Base-by-base conservation (phyloP, 805 yeast species). In the Naumovozyma castellii region DNA sequence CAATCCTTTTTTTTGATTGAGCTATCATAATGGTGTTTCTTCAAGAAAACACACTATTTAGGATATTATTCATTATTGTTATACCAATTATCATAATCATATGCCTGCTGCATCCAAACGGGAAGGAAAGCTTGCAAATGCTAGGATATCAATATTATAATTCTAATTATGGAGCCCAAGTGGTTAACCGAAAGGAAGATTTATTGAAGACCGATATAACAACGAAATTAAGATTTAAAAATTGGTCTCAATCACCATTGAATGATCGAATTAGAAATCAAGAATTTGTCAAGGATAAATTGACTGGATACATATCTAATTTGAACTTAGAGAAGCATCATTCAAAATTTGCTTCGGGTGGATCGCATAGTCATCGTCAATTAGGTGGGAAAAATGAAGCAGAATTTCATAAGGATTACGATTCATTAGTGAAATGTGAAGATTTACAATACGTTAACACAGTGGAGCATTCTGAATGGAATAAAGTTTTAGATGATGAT, bases 361-460 rank as follows among this genome's bases (percentile, higher is more conserved):
- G 34, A n/a, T 29, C 10, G 15, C 18, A 19, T 5, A 10, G 10
- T 10, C 22, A 18, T 18, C 13, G 10, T 17, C 27, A 22, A 6
- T 22, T 22, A 10, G 18, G 6, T 13, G n/a, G 9, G 31, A 10
- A 38, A 18, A 16, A 17, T 15, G 37, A 18, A 19, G 14, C 18
- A 8, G 25, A 22, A 17, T 34, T 35, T 20, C 35, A 39, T 18
- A 20, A 13, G 12, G 25, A 20, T 18, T 43, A 36, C 31, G 34
- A 35, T 27, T 14, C 35, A 10, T 14, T 39, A 22, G 42, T 44
- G 2, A 33, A 41, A 2, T 48, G 54, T 37, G 37, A 35, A 9
- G 44, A 43, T 37, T 19, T 50, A 28, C 35, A 39, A 19, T 50
- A 45, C 35, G 32, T 33, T 14, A 34, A 38, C 3, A 29, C 19